Evolutionary conservation across 257 asterid species (phyloP).

Genomic region (Ilex aquifolium): DNA sequence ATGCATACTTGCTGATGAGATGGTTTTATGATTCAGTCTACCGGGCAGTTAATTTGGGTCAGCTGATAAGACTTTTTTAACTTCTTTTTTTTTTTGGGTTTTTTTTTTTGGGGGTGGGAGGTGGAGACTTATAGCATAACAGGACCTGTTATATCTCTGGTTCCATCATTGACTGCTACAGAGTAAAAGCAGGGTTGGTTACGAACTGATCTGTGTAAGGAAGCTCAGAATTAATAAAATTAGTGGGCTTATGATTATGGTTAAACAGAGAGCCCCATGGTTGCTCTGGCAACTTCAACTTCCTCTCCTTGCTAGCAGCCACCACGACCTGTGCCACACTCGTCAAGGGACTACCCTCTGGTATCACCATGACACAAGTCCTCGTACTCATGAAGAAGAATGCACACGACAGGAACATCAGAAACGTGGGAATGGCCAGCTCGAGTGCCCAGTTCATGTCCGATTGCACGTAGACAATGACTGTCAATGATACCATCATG

Average conservation of each 20-base stretch:
- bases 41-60: no score
- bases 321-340: background rate
- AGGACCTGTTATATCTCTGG: no score
- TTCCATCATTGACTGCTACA: no score
- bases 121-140: no score
- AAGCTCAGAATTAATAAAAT: background rate
- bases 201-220: background rate
- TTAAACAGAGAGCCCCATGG: background rate
- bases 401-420: background rate
- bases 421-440: background rate
- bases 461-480: background rate
- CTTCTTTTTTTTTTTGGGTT: no score
- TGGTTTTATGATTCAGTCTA: no score
- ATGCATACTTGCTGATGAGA: no score
- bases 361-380: background rate
- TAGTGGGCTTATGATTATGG: background rate
- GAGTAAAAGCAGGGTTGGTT: no score
- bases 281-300: background rate
- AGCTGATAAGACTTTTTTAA: no score
- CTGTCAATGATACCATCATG: background rate
- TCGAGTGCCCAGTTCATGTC: background rate
- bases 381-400: background rate
- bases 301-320: background rate
- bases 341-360: background rate
- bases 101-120: no score